Evolutionary conservation across 441 rosid species (phyloP).

Genomic region (Pelargonium fulgidum): DNA sequence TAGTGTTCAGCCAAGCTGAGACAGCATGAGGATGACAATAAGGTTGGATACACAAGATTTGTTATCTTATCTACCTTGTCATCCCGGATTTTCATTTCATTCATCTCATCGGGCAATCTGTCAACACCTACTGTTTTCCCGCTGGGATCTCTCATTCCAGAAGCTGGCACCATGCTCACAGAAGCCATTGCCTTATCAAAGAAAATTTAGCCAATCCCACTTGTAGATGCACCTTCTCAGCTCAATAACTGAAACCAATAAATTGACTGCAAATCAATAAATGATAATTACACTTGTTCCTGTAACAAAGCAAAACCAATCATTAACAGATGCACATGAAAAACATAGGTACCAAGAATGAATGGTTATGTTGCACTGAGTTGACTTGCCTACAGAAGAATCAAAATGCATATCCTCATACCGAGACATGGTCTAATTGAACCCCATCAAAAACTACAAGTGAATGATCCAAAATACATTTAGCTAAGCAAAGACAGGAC

Average conservation of each 20-base stretch:
- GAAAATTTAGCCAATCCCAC: constrained; percentile 20
- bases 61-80: constrained; percentile 47
- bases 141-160: constrained; percentile 45
- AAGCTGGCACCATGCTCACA: constrained; percentile 43
- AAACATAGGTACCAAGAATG: not conserved
- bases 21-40: no score
- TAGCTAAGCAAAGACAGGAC: not conserved
- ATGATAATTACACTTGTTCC: not conserved
- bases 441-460: not conserved
- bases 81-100: constrained; percentile 84
- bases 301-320: constrained; percentile 6
- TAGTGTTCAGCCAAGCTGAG: not conserved
- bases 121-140: constrained; percentile 53
- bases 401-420: not conserved
- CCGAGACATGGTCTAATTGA: not conserved
- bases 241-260: constrained; percentile 9
- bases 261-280: constrained; percentile 26
- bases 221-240: constrained; percentile 26
- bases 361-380: not conserved
- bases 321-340: no score
- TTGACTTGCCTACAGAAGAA: no score
- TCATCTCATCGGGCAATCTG: constrained; percentile 80
- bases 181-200: constrained; percentile 47
- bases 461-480: not conserved
- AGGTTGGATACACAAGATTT: not conserved